Percentiles rank a stretch among this genome's conserved stretches.
phyloP scores from a whole-genome alignment of 1,284 basidiomycete genomes.

The Sphaerobolus stellatus region DNA sequence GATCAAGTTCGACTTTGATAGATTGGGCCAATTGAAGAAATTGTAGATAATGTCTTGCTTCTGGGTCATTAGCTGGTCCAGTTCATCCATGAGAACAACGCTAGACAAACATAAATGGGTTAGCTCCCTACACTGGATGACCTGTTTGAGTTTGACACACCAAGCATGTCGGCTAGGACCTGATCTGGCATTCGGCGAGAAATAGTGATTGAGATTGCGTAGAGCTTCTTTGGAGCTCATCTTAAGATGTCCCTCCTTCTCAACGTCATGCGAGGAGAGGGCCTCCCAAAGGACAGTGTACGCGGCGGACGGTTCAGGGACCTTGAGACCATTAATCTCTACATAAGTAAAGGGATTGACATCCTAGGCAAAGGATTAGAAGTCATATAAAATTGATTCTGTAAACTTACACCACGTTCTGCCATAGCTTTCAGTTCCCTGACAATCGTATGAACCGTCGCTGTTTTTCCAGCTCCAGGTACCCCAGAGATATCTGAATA shows the following conservation, averaged over 20 bases:
- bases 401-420: constrained; percentile 60
- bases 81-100: constrained; percentile 96
- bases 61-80: constrained; percentile 93
- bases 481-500: constrained; percentile 89
- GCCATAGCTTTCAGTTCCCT: constrained; percentile 87
- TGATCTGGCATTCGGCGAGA: constrained; percentile 49
- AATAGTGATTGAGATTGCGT: constrained; percentile 63
- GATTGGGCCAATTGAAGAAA: constrained; percentile 99
- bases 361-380: constrained; percentile 56
- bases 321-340: constrained; percentile 95
- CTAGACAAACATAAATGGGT: constrained; percentile 40
- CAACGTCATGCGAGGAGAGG: constrained; percentile 71
- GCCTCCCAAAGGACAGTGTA: constrained; percentile 90
- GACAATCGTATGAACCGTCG: constrained; percentile 92
- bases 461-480: constrained; percentile 98
- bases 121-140: not conserved
- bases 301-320: constrained; percentile 85
- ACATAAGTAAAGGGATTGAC: constrained; percentile 93
- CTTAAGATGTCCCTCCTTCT: constrained; percentile 58
- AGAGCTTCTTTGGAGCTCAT: constrained; percentile 72
- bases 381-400: not conserved
- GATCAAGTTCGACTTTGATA: constrained; percentile 82
- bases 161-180: constrained; percentile 73
- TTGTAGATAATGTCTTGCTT: constrained; percentile 99
- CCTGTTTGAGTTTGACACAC: constrained; percentile 41